These are phyloP conservation scores for Senna tora DNA, from an alignment of 306 rosid species.

Conservation along the genomic window DNA sequence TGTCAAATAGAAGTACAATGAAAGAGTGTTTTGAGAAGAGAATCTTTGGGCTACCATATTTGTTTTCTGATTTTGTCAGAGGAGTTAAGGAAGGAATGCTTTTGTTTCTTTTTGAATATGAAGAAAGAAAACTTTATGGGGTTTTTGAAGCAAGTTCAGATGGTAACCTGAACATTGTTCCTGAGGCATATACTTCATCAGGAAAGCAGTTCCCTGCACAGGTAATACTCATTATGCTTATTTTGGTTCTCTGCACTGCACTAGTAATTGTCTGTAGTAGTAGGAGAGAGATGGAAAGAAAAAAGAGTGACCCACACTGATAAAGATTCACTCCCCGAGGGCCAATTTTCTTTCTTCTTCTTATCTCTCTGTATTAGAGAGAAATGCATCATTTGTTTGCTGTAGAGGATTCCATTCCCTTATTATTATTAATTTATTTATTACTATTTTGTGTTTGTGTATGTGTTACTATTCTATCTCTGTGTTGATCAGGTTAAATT, in stretches of 20 bases:
- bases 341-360: no score
- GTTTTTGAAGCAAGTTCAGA: constrained; percentile 58
- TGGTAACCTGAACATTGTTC: constrained; percentile 48
- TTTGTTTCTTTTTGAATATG: constrained; percentile 57
- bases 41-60: constrained; percentile 51
- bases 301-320: no score
- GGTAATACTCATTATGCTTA: constrained; percentile 36
- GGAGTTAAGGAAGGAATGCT: constrained; percentile 56
- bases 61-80: constrained; percentile 40
- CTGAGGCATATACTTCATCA: constrained; percentile 49
- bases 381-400: no score
- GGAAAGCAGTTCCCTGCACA: constrained; percentile 65
- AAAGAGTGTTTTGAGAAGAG: constrained; percentile 44
- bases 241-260: no score
- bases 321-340: no score
- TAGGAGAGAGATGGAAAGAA: no score
- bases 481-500: constrained; percentile 48
- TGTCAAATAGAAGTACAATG: constrained; percentile 49
- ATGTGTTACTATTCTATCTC: constrained; percentile 1
- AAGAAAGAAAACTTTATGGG: constrained; percentile 54
- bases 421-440: no score
- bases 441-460: not conserved
- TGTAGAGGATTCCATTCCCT: no score
- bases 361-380: no score
- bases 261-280: no score